Evolutionary conservation across 2,329 filamentous ascomycete species (phyloP), one percentile per base, ranked within the genome.

Genomic region (Talaromyces sp.): DNA sequence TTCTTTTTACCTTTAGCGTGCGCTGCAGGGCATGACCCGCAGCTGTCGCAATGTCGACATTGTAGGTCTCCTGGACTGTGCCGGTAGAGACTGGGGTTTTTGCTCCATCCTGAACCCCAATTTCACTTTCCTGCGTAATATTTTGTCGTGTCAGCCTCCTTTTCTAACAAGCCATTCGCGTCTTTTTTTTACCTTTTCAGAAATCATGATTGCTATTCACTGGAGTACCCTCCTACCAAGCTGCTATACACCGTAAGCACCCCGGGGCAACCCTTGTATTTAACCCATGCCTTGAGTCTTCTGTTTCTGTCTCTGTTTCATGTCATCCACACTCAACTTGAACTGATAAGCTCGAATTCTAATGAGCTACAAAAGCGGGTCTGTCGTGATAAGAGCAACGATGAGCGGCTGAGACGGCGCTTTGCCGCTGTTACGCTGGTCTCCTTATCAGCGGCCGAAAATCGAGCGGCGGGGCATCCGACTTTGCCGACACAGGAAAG

Each of bases 11-110:
- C 65, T 69, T 69, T 3, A 69, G 54, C 24, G 64, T 48, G 16
- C 67, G 62, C 48, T 68, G 64, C 11, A 69, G 63, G 39, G 45
- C 60, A 68, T 67, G 59, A 45, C 66, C 60, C 27, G 43, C 19
- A 11, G 39, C 41, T 16, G 31, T 24, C 22, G 19, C 41, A 9
- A 39, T 48, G 3, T 65, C 50, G 22, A 31, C 24, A n/a, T 33
- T 52, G 24, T 52, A 52, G 5, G 24, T 52, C 24, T 52, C 47
- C 47, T 66, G 45, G 3, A 65, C 45, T 8, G 19, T 62, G 19
- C 66, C 66, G 9, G 33, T 61, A 10, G 31, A 62, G 45, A 69
- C 65, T 16, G 66, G 56, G 2, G 60, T 61, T 56, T 68, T 66
- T 52, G 63, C 60, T 47, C 63, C 54, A 65, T 45, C 33, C 1